Evolutionary conservation across 2,329 filamentous ascomycete species (phyloP).

Genomic region (Coniella lustricola): DNA sequence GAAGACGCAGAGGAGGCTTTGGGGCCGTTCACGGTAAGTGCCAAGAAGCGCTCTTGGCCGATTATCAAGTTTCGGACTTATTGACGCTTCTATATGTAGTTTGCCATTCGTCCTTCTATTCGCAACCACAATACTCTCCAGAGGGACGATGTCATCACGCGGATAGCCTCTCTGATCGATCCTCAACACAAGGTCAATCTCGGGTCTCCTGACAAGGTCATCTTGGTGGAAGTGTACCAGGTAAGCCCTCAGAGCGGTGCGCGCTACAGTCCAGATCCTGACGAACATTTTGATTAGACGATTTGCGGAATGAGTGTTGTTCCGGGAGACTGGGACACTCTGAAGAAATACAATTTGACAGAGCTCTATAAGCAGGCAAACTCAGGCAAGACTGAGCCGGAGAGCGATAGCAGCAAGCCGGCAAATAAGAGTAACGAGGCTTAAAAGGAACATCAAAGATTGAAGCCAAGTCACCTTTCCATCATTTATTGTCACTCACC

Average conservation of each 20-base stretch:
- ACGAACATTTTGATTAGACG: constrained; percentile 39
- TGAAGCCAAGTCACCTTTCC: not conserved
- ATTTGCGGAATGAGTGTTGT: constrained; percentile 76
- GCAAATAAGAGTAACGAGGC: not conserved
- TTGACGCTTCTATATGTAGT: constrained; percentile 40
- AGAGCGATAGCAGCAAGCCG: not conserved
- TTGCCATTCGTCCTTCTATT: constrained; percentile 75
- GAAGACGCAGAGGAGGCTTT: constrained; percentile 11
- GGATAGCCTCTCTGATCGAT: constrained; percentile 59
- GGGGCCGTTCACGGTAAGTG: constrained; percentile 10
- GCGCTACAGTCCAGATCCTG: not conserved
- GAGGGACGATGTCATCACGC: constrained; percentile 63
- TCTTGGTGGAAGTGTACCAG: constrained; percentile 75
- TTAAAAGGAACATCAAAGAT: not conserved
- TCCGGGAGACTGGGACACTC: constrained; percentile 61
- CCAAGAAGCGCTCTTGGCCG: not conserved
- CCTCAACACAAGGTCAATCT: constrained; percentile 69
- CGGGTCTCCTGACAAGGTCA: constrained; percentile 68
- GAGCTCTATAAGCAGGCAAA: constrained; percentile 53
- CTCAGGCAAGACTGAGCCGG: constrained; percentile 8
- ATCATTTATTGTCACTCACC: no score
- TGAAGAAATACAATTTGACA: constrained; percentile 72
- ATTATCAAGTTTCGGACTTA: not conserved
- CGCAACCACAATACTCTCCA: constrained; percentile 65
- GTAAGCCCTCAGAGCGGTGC: constrained; percentile 35